Base-by-base conservation (phyloP, 345 rosid species). In the Linum usitatissimum region DNA sequence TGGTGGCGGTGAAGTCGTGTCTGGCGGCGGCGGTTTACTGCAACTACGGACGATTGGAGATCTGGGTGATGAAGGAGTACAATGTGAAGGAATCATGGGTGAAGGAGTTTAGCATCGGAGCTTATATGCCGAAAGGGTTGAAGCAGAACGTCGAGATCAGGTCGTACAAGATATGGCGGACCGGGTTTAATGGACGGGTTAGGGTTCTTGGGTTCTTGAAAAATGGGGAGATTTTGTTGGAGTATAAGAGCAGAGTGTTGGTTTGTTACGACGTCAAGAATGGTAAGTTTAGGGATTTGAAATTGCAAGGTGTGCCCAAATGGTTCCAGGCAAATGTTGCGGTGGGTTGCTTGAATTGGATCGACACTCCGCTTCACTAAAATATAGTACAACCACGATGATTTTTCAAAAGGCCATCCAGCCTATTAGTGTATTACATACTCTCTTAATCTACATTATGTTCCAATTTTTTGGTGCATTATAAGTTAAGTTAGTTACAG, bases 41-140 rank as follows among this genome's bases (percentile, higher is more conserved):
- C 19, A 84, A 78, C 66, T 83, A 86, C 59, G 79, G 85, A 67
- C 83, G 80, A 74, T 19, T 89, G 74, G 98, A 89, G 74, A 84
- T 89, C 18, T 92, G 98, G 98, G 83, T 81, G 0, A 89, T 60
- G 63, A 60, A 34, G 48, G 19, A 60, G 63, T 60, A 60, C 48
- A 60, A 60, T 60, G 63, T 36, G 49, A 60, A 60, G 63, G 63
- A 60, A 40, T 60, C 60, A 5, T 57, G 60, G 60, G 60, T 57
- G 31, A 18, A 57, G 28, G 60, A 57, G 31, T 36, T 9, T 20
- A 60, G 42, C 63, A 60, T 60, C 34, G 63, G 63, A 7, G n/a
- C 18, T 60, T 31, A 60, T 49, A 14, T 69, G 59, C 77, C 65
- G 10, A 59, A 30, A 36, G 68, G 62, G 6, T 23, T 74, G 54